Conservation (phyloP, 148 eudicot genomes). For the Arctostaphylos glauca region DNA sequence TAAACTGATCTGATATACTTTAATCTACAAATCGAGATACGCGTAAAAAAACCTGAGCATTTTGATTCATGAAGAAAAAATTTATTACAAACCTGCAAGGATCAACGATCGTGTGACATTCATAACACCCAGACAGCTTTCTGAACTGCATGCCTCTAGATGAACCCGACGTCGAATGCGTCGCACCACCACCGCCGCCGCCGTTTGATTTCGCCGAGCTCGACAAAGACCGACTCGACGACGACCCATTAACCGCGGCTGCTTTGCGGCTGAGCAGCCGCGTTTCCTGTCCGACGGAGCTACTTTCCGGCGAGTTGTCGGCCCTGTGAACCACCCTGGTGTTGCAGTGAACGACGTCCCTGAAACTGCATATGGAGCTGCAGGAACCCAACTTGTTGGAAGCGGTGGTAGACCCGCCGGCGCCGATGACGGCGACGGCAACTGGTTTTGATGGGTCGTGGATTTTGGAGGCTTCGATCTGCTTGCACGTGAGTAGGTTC, state of each 20-base stretch:
- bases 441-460: conserved; percentile 48
- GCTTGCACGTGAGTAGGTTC: conserved; percentile 71
- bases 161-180: conserved; percentile 29
- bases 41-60: too few relatives aligned
- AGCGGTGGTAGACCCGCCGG: background rate
- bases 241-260: conserved; percentile 23
- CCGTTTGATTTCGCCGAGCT: conserved; percentile 42
- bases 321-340: conserved; percentile 81
- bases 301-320: conserved; percentile 74
- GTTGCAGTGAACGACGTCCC: conserved; percentile 71
- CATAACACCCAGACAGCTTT: conserved; percentile 87
- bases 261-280: conserved; percentile 36
- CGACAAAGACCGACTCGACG: conserved; percentile 29
- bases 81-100: conserved; percentile 56
- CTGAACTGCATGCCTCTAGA: conserved; percentile 67
- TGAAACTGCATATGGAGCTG: conserved; percentile 65
- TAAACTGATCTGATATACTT: too few relatives aligned
- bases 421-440: background rate
- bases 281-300: conserved; percentile 50
- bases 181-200: conserved; percentile 18
- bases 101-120: conserved; percentile 79
- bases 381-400: conserved; percentile 40
- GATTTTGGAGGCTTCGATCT: conserved; percentile 41
- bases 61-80: too few relatives aligned
- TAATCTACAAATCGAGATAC: too few relatives aligned